Evolutionary conservation across 2,329 filamentous ascomycete genomes (phyloP).

Genomic region (Pyrenochaeta sp.): DNA sequence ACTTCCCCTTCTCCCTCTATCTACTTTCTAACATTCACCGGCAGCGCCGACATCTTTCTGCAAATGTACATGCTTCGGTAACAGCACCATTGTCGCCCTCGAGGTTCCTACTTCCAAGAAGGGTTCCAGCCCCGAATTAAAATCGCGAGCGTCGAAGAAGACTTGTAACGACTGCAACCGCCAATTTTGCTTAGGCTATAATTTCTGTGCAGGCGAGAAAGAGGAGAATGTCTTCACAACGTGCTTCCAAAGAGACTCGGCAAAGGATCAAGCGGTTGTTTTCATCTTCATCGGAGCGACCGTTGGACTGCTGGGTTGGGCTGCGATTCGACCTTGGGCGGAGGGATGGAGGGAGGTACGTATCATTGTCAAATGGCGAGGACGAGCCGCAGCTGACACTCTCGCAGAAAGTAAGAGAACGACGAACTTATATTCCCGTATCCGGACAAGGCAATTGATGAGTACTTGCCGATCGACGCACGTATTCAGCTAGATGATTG

Average conservation of each 20-base stretch:
- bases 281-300: conserved; percentile 72
- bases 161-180: conserved; percentile 73
- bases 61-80: conserved; percentile 74
- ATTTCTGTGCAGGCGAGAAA: conserved; percentile 66
- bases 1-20: background rate
- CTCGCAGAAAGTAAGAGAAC: conserved; percentile 56
- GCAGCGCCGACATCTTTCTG: conserved; percentile 69
- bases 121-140: conserved; percentile 24
- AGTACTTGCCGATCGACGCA: conserved; percentile 2
- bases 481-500: too few relatives aligned
- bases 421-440: conserved; percentile 61
- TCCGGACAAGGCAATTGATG: conserved; percentile 45
- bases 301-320: conserved; percentile 66
- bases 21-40: background rate
- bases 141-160: conserved; percentile 47
- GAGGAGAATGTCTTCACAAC: conserved; percentile 71
- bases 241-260: conserved; percentile 73
- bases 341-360: conserved; percentile 63
- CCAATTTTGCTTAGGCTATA: conserved; percentile 70
- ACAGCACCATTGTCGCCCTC: conserved; percentile 72
- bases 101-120: conserved; percentile 52
- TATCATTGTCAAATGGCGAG: too few relatives aligned
- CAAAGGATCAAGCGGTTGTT: conserved; percentile 71
- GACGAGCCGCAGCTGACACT: too few relatives aligned
- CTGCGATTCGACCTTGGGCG: conserved; percentile 66